These are phyloP conservation scores for Silene conica DNA, from an alignment of 148 eudicot genomes.

Conservation along the genomic window DNA sequence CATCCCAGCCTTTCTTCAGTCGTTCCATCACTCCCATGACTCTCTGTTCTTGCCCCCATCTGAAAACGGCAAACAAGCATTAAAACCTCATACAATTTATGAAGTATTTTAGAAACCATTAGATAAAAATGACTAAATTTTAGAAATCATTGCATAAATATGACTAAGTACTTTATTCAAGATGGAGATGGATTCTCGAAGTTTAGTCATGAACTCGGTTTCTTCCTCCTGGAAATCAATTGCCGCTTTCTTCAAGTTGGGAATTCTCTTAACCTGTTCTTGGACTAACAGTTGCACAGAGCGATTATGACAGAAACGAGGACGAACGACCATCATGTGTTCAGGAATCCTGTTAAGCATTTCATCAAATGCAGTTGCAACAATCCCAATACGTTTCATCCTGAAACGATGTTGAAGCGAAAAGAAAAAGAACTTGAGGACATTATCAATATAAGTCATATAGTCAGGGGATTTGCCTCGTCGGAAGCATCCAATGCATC, in stretches of 20 bases:
- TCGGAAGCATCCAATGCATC: too few relatives aligned
- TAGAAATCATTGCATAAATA: too few relatives aligned
- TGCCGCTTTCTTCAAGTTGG: neutral
- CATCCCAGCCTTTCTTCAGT: neutral
- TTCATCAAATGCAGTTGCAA: slow-evolving; percentile 1
- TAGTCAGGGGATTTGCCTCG: too few relatives aligned
- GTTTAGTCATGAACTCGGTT: too few relatives aligned
- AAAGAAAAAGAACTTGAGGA: neutral
- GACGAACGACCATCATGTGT: slow-evolving; percentile 5
- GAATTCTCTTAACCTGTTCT: neutral
- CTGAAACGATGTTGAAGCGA: too few relatives aligned
- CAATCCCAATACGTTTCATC: neutral
- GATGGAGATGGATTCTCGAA: too few relatives aligned
- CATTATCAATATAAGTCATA: too few relatives aligned
- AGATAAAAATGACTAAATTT: too few relatives aligned
- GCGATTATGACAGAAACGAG: neutral
- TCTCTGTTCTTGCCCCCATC: neutral
- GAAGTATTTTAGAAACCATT: too few relatives aligned
- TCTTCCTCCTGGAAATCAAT: neutral
- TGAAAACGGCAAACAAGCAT: too few relatives aligned
- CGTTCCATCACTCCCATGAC: neutral
- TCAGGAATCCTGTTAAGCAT: neutral
- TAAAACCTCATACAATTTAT: neutral
- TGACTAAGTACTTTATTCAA: too few relatives aligned
- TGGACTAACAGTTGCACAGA: neutral